Conservation (phyloP, 2,329 filamentous ascomycete species). For the Cytospora chrysosperma region DNA sequence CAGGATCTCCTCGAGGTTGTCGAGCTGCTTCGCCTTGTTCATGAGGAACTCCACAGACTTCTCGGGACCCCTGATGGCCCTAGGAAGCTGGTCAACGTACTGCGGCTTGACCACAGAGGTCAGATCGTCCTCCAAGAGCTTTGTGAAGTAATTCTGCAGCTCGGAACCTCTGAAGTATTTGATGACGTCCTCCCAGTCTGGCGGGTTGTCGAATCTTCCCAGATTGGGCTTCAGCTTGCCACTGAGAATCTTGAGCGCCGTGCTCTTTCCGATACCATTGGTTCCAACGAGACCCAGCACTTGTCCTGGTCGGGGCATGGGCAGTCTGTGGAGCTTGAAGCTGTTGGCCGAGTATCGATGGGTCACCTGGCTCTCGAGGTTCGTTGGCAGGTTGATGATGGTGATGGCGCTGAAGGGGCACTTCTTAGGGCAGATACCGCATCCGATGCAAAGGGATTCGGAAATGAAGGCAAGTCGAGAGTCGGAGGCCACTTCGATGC, state of each 20-base stretch:
- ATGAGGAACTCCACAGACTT: conserved; percentile 80
- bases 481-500: conserved; percentile 85
- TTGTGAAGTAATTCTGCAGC: conserved; percentile 99
- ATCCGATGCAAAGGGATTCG: conserved; percentile 93
- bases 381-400: conserved; percentile 99
- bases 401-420: conserved; percentile 98
- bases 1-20: conserved; percentile 78
- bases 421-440: conserved; percentile 99
- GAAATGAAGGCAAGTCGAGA: conserved; percentile 98
- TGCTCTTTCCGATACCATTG: conserved; percentile 99
- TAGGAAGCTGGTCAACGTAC: conserved; percentile 97
- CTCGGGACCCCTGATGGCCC: conserved; percentile 78
- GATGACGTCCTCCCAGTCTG: conserved; percentile 98
- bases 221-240: conserved; percentile 98
- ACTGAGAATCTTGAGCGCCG: conserved; percentile 97
- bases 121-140: conserved; percentile 92
- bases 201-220: conserved; percentile 91
- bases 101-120: conserved; percentile 99
- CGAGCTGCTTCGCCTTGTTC: conserved; percentile 71
- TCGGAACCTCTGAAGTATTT: conserved; percentile 98
- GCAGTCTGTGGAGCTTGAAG: conserved; percentile 92
- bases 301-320: conserved; percentile 92
- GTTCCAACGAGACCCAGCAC: conserved; percentile 96
- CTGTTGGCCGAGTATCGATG: conserved; percentile 99
- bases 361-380: conserved; percentile 96